Conservation (phyloP, 2,329 filamentous ascomycete genomes). For the Ophiostoma sp. region DNA sequence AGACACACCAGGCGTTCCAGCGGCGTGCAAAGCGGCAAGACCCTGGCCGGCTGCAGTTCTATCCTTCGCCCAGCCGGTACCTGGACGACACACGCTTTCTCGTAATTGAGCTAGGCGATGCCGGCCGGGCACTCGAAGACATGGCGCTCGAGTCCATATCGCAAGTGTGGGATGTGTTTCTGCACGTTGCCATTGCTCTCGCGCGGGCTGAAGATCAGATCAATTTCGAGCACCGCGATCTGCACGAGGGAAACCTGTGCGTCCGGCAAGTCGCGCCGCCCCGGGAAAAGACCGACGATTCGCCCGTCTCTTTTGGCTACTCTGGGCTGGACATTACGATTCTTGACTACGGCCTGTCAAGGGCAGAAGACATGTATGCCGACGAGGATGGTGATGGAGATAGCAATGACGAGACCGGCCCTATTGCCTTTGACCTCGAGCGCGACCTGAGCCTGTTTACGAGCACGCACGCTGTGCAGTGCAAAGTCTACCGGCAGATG, state of each 20-base stretch:
- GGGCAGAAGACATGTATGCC: conserved; percentile 40
- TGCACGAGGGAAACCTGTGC: conserved; percentile 62
- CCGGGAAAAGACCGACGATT: conserved; percentile 26
- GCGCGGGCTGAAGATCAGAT: conserved; percentile 54
- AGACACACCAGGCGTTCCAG: conserved; percentile 57
- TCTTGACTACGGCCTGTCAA: conserved; percentile 60
- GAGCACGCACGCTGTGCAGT: conserved; percentile 56
- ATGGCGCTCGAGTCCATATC: conserved; percentile 45
- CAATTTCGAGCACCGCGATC: conserved; percentile 61
- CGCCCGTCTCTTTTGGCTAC: conserved; percentile 46
- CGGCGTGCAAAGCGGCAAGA: conserved; percentile 51
- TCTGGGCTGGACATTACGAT: conserved; percentile 61
- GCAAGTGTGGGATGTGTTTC: conserved; percentile 60
- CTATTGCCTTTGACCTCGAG: conserved; percentile 55
- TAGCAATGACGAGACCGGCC: conserved; percentile 28
- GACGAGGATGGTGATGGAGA: conserved; percentile 26
- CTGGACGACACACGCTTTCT: conserved; percentile 54
- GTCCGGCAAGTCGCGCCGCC: conserved; percentile 43
- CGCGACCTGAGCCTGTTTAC: conserved; percentile 56
- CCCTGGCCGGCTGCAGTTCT: conserved; percentile 54
- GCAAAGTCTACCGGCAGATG: conserved; percentile 58
- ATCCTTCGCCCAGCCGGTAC: conserved; percentile 57
- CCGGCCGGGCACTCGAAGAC: conserved; percentile 56
- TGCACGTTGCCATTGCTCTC: conserved; percentile 55
- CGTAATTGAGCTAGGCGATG: conserved; percentile 59